phyloP scores from a whole-genome alignment of 495 filamentous ascomycete species.

The Penicillium fimorum region DNA sequence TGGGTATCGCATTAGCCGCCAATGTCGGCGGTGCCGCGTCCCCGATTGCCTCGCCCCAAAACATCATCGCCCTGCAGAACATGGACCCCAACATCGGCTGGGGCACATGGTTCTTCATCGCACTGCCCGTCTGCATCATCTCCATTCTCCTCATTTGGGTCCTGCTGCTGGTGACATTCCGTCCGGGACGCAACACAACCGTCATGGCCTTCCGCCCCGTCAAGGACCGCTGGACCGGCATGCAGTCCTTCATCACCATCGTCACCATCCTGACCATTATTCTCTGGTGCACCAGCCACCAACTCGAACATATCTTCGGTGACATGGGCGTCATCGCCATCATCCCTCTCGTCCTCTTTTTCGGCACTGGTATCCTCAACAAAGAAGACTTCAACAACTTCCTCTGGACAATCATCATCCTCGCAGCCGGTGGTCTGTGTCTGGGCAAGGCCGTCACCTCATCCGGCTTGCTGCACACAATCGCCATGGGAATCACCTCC shows the following conservation, averaged over 20 bases:
- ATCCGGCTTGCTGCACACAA: conserved; percentile 87
- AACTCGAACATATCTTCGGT: conserved; percentile 82
- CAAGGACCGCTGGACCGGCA: conserved; percentile 80
- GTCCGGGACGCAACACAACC: conserved; percentile 77
- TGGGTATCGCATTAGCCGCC: conserved; percentile 92
- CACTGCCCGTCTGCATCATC: conserved; percentile 87
- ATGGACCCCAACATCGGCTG: conserved; percentile 89
- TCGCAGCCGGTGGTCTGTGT: conserved; percentile 89
- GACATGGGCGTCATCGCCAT: conserved; percentile 99
- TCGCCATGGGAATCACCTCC: conserved; percentile 71
- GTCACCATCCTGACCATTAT: conserved; percentile 85
- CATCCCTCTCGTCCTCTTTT: conserved; percentile 93
- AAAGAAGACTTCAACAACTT: conserved; percentile 99
- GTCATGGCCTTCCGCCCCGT: conserved; percentile 89
- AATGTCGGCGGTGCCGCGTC: conserved; percentile 96
- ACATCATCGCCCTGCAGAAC: conserved; percentile 92
- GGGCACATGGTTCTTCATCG: conserved; percentile 95
- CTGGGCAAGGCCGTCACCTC: conserved; percentile 94
- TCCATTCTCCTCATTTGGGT: conserved; percentile 88
- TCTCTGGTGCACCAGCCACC: conserved; percentile 90
- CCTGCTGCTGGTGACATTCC: conserved; percentile 80
- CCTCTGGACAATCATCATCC: conserved; percentile 99
- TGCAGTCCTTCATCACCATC: conserved; percentile 88
- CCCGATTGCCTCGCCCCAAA: conserved; percentile 95
- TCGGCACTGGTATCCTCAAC: conserved; percentile 93